Conservation (phyloP, 1,139 yeast genomes). For the Nematodospora anomalae region DNA sequence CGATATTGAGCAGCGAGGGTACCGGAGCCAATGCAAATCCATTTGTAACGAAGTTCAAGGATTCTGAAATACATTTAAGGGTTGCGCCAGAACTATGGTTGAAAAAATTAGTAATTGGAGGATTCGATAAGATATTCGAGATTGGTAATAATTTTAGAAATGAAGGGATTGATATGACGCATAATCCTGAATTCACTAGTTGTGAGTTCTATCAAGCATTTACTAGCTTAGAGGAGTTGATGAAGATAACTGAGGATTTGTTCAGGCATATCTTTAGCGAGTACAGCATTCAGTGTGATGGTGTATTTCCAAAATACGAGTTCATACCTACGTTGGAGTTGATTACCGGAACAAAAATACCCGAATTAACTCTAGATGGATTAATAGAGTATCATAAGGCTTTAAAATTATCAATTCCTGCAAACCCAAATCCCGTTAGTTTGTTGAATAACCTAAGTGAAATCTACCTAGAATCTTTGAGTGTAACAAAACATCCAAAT, state of each 20-base stretch:
- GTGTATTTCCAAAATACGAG: constrained; percentile 46
- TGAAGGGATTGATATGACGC: constrained; percentile 91
- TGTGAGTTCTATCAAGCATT: constrained; percentile 91
- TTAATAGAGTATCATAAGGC: constrained; percentile 38
- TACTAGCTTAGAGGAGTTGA: constrained; percentile 67
- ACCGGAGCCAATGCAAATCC: constrained; percentile 94
- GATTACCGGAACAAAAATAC: constrained; percentile 43
- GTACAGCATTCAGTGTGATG: constrained; percentile 14
- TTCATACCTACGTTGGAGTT: constrained; percentile 58
- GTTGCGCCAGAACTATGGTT: constrained; percentile 97
- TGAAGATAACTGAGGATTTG: constrained; percentile 61
- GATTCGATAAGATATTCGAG: constrained; percentile 84
- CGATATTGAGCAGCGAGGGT: constrained; percentile 66
- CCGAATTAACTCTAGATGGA: constrained; percentile 38
- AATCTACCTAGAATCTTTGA: constrained; percentile 62
- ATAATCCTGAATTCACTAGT: constrained; percentile 92
- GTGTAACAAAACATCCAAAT: constrained; percentile 21
- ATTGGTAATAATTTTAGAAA: constrained; percentile 84
- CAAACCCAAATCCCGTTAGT: constrained; percentile 48
- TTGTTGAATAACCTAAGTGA: constrained; percentile 68
- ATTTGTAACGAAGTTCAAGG: constrained; percentile 59
- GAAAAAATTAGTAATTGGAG: constrained; percentile 75
- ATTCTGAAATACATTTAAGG: constrained; percentile 53
- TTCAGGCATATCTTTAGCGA: constrained; percentile 38
- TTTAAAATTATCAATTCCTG: constrained; percentile 39